These are phyloP conservation scores for Pseudogymnoascus verrucosus DNA, from an alignment of 2,329 filamentous ascomycete genomes.

Conservation along the genomic window DNA sequence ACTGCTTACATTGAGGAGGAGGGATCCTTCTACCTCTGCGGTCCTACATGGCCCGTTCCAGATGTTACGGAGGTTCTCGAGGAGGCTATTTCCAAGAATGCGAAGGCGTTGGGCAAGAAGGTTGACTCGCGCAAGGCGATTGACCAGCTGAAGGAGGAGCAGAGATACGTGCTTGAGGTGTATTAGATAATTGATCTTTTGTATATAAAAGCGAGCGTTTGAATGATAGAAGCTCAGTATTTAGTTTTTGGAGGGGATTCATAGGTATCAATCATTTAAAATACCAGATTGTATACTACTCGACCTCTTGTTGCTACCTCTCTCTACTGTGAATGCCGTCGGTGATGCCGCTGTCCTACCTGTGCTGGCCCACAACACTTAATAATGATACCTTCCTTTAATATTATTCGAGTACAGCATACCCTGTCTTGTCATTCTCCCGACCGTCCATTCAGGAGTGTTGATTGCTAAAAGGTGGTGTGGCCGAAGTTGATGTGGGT, in stretches of 20 bases:
- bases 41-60: constrained; percentile 95
- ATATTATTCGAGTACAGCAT: not conserved
- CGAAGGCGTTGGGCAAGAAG: constrained; percentile 64
- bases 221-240: not conserved
- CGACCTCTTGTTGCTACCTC: not conserved
- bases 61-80: constrained; percentile 91
- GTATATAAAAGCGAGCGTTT: constrained; percentile 3
- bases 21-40: constrained; percentile 93
- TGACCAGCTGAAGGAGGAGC: constrained; percentile 91
- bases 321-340: not conserved
- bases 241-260: not conserved
- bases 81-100: constrained; percentile 79
- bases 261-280: constrained; percentile 3
- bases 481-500: not conserved
- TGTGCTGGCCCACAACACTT: not conserved
- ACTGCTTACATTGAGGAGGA: constrained; percentile 80
- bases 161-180: constrained; percentile 91
- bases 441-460: not conserved
- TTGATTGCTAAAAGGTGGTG: not conserved
- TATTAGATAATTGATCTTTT: constrained; percentile 50
- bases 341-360: not conserved
- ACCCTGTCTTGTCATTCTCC: constrained; percentile 3
- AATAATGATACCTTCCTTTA: not conserved
- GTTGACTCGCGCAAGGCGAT: constrained; percentile 84
- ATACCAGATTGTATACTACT: not conserved